Conservation (phyloP, 345 rosid species). For the Syzygium jambos region DNA sequence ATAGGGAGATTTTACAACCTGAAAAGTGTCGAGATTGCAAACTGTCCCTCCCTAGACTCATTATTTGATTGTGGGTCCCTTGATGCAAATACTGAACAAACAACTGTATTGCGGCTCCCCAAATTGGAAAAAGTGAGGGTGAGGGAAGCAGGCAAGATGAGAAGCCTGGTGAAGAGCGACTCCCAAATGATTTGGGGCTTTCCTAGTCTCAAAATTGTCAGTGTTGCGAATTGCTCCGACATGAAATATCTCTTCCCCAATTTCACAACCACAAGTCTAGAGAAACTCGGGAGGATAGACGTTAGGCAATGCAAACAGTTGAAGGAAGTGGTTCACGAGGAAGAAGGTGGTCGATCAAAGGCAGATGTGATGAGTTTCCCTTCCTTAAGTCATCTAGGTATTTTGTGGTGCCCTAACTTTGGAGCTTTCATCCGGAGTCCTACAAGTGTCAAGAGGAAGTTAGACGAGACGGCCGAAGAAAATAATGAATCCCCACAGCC, state of each 20-base stretch:
- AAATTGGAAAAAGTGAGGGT: rapidly evolving
- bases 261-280: no score
- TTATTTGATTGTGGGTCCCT: neutral
- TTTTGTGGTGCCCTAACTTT: rapidly evolving
- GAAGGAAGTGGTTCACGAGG: no score
- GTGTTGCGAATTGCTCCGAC: neutral
- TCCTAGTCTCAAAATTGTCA: rapidly evolving
- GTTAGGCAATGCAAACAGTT: rapidly evolving
- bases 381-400: neutral
- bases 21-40: rapidly evolving
- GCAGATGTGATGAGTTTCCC: no score
- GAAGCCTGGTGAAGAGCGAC: neutral
- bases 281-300: rapidly evolving
- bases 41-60: rapidly evolving
- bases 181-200: neutral
- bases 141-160: neutral
- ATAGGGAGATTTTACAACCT: neutral
- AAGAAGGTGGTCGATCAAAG: no score
- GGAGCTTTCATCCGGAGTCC: no score
- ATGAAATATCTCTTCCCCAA: no score
- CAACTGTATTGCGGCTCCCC: rapidly evolving
- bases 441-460: no score
- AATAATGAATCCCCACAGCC: no score
- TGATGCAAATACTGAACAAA: neutral
- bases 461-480: no score